Base-by-base conservation (phyloP, 2,329 filamentous ascomycete species). In the Sphaerulina vaccinii region DNA sequence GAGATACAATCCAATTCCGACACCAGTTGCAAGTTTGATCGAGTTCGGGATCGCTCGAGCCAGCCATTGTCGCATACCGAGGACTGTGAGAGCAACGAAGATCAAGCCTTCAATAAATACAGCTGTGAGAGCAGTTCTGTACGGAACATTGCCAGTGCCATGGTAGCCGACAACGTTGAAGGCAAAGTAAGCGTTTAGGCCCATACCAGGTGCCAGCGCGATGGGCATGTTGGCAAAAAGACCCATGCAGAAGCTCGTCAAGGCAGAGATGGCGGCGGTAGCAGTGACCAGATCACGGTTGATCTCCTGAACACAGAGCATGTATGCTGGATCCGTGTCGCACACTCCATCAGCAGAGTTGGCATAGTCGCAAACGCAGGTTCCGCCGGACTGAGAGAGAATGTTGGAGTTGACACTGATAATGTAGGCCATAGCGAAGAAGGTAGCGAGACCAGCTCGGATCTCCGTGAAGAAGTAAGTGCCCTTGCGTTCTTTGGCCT, bases 61-160 rank as follows among this genome's bases (percentile, higher is more conserved):
- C 21, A 95, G 81, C 89, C 89, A 95, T 68, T 95, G 90, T 11
- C 90, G 85, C 73, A 95, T 79, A 32, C 90, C 90, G 46, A 91
- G 77, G 29, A 95, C 68, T 1, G 90, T 90, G 35, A 95, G 79
- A 2, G 75, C 87, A 44, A 95, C 82, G 71, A 95, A 95, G 56
- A 95, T 84, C 69, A 87, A 88, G 32, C 90, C 90, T 70, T 95
- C 90, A 11, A 93, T 85, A 67, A 95, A 95, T 59, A 93, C 90
- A 48, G 90, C 89, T 3, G 89, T 93, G 32, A 95, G 73, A 27
- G 90, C 90, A 16, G 91, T 79, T 47, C 80, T 70, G 66, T 88
- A 95, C 1, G 88, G 83, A 7, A 95, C 84, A 29, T 79, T 76
- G 2, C 88, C 88, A 18, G 76, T 79, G 37, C 89, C 90, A 67